Evolutionary conservation across 2,329 filamentous ascomycete genomes (phyloP), one percentile per base, ranked within the genome.

Genomic region (Diaporthe ampelina): DNA sequence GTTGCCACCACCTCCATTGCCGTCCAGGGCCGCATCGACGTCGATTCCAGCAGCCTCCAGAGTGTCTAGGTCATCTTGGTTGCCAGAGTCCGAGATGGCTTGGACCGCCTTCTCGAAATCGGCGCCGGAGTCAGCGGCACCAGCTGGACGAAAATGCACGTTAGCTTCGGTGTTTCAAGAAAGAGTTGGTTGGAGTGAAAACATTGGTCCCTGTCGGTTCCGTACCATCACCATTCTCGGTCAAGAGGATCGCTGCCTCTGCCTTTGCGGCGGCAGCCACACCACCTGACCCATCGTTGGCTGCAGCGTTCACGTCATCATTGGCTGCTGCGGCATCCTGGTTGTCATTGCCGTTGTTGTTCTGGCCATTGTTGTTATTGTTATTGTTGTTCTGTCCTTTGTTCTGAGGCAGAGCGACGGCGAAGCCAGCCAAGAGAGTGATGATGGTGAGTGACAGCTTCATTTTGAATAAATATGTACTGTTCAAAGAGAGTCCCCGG

Each of bases 151-250:
- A 54, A 26, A 1, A 32, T 1, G 35, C 11, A 10, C n/a, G 29
- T 59, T n/a, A 40, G 68, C 8, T n/a, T 63, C 6, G 29, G 13
- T 19, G 24, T 35, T n/a, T 21, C 13, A 21, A 19, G 2, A 32
- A 5, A 40, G 17, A 52, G 2, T 17, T 1, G 3, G 32, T 9
- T 17, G 43, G 5, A 15, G n/a, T 21, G 6, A 21, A 1, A 56
- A 2, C 17, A 13, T 11, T 21, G 35, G 3, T 19, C 17, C 13
- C 26, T 11, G 11, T 9, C n/a, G 13, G 9, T 35, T 9, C 65
- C 73, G 4, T 72, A 74, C 73, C 73, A 52, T 74, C 73, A 11
- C 73, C 73, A 43, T 74, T 74, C 37, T 74, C 50, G 4, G 32
- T 52, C 37, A 74, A 40, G 21, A 74, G 73, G 50, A 74, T 72